These are phyloP conservation scores for Vigna reflexopilosa DNA, from an alignment of 306 rosid genomes.

Conservation along the genomic window DNA sequence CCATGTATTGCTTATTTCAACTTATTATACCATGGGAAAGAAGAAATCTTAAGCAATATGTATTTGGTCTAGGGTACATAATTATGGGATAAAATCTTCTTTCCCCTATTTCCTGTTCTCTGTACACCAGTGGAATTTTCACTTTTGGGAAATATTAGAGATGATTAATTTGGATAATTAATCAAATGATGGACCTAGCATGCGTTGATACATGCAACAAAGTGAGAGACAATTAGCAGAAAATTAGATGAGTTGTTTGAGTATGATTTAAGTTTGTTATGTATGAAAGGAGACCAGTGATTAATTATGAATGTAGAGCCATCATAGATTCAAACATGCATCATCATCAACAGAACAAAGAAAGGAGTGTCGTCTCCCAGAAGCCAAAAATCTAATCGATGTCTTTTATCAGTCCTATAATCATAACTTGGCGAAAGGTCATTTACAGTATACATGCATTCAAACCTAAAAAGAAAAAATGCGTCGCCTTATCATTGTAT, in stretches of 20 bases:
- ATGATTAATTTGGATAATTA: background rate
- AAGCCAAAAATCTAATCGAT: constrained; percentile 43
- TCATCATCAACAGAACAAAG: constrained; percentile 42
- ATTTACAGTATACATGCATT: constrained; percentile 43
- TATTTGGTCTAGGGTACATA: background rate
- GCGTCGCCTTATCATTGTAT: constrained; percentile 35
- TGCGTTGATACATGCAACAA: background rate
- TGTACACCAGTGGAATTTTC: background rate
- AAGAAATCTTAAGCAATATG: background rate
- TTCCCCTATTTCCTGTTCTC: background rate
- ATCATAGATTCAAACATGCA: constrained; percentile 45
- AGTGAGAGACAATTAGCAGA: background rate
- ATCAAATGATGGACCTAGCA: background rate
- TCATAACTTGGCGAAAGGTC: constrained; percentile 47
- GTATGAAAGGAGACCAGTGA: constrained; percentile 24
- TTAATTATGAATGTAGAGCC: constrained; percentile 40
- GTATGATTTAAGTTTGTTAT: constrained; percentile 33
- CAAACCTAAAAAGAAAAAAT: constrained; percentile 37
- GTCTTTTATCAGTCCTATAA: constrained; percentile 43
- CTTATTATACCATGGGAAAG: background rate
- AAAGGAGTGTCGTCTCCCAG: constrained; percentile 25
- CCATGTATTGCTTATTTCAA: background rate
- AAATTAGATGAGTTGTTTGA: background rate
- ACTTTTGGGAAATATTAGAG: background rate
- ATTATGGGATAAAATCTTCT: background rate